phyloP scores from a whole-genome alignment of 257 asterid species.

The Misopates orontium region DNA sequence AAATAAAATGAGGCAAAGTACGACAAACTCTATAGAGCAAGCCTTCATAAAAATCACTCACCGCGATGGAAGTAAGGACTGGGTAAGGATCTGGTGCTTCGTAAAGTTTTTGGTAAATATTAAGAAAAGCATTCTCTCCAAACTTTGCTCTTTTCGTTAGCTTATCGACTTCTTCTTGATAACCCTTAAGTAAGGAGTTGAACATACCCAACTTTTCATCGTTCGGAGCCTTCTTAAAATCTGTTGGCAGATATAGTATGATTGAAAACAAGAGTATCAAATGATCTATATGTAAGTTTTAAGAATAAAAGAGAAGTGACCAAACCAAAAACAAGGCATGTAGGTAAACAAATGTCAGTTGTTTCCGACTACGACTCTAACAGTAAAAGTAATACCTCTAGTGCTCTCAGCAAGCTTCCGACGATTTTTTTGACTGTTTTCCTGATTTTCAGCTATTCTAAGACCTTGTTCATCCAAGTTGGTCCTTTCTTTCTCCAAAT shows the following conservation, averaged over 20 bases:
- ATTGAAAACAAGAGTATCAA: constrained; percentile 13
- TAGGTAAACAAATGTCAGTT: background rate
- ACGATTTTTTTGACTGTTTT: constrained; percentile 95
- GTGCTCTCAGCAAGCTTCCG: constrained; percentile 99
- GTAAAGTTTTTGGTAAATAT: constrained; percentile 92
- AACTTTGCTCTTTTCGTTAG: constrained; percentile 95
- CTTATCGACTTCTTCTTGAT: constrained; percentile 98
- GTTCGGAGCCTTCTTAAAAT: constrained; percentile 88
- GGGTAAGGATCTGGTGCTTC: constrained; percentile 99
- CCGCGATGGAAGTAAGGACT: constrained; percentile 77
- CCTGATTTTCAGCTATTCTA: constrained; percentile 96
- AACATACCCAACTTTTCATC: constrained; percentile 84
- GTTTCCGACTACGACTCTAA: constrained; percentile 6
- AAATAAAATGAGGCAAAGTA: background rate
- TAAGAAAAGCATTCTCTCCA: constrained; percentile 97
- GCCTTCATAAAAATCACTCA: constrained; percentile 40
- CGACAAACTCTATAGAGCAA: constrained; percentile 4
- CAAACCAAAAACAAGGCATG: constrained; percentile 18
- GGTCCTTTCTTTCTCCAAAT: constrained; percentile 90
- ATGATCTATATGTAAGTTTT: constrained; percentile 19
- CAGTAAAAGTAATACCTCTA: constrained; percentile 58
- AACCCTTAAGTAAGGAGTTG: constrained; percentile 88
- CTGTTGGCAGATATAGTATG: constrained; percentile 42
- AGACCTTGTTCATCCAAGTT: constrained; percentile 93
- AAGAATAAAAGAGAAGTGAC: constrained; percentile 12